Base-by-base conservation (phyloP, 2,329 filamentous ascomycete species). In the Macroventuria anomochaeta region DNA sequence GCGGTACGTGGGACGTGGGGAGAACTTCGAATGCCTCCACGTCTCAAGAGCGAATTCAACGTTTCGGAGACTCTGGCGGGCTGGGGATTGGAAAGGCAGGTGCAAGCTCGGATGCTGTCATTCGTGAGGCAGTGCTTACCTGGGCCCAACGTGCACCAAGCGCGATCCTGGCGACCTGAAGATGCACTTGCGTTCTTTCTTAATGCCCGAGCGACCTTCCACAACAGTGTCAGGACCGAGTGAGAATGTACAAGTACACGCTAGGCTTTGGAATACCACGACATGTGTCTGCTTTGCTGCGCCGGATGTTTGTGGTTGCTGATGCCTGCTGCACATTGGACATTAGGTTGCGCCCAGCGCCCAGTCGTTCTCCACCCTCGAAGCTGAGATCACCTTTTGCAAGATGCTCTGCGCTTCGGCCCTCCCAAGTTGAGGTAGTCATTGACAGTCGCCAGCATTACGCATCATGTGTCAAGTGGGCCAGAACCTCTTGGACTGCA, bases 121-220 rank as follows among this genome's bases (percentile, higher is more conserved):
- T 52, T 54, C 38, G 46, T 57, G 59, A 59, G 57, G 59, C 59
- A 59, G 59, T 59, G 59, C 53, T 38, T 42, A 55, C 56, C 48
- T 33, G 40, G 39, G 36, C 29, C 38, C 29, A 34, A 44, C 50
- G 23, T 43, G 43, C 50, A 43, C 20, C 46, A 50, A 51, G 34
- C 41, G 53, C 53, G 53, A 55, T 41, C 36, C 41, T 50, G 53
- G 32, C 46, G 20, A 43, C 50, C 38, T 53, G 36, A 25, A 31
- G n/a, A 21, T 32, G 31, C 21, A 23, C 23, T 11, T 23, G 42
- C 38, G 18, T 23, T 41, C 13, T 23, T 31, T 32, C n/a, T 21
- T 28, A 34, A 28, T 39, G 8, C 38, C 43, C 39, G 39, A 53
- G 33, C 18, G 6, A 25, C 8, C 21, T 21, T 17, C 21, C 44